These are phyloP conservation scores for Coprinellus micaceus DNA, from an alignment of 768 basidiomycete genomes.

Conservation along the genomic window DNA sequence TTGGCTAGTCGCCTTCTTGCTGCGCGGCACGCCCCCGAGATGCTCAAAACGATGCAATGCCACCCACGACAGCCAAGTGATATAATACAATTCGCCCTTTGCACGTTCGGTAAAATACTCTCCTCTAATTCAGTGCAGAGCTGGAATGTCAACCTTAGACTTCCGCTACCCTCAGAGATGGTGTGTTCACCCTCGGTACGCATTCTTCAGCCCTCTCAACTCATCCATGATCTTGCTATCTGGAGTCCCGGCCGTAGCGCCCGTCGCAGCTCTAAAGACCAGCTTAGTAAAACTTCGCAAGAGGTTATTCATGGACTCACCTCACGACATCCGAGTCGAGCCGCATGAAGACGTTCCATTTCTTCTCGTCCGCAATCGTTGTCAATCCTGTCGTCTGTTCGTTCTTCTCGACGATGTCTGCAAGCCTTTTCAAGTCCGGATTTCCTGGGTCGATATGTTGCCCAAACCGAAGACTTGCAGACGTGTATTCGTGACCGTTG, in stretches of 20 bases:
- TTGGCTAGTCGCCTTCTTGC: slow-evolving; percentile 33
- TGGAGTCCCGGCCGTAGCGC: slow-evolving; percentile 37
- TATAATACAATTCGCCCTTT: not conserved
- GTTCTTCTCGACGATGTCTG: slow-evolving; percentile 54
- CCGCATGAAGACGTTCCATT: slow-evolving; percentile 96
- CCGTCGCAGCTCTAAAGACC: slow-evolving; percentile 45
- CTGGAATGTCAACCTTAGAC: no score
- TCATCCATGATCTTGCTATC: slow-evolving; percentile 65
- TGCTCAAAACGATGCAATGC: no score
- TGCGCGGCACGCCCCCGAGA: no score
- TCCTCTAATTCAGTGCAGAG: no score
- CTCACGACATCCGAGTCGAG: slow-evolving; percentile 56
- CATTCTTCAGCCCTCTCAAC: slow-evolving; percentile 83
- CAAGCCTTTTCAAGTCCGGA: slow-evolving; percentile 54
- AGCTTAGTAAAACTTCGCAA: slow-evolving; percentile 2
- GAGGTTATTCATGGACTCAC: slow-evolving; percentile 37
- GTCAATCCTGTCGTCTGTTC: slow-evolving; percentile 72
- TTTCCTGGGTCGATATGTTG: slow-evolving; percentile 59
- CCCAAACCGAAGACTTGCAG: slow-evolving; percentile 68
- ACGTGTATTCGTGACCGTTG: slow-evolving; percentile 92
- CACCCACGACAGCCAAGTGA: no score
- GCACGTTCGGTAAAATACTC: no score
- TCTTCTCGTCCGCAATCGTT: slow-evolving; percentile 90
- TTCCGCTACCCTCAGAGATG: no score
- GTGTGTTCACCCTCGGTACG: slow-evolving; percentile 55